Percentiles rank a stretch among this genome's conserved stretches.
Conservation (phyloP, 306 rosid genomes). For the Trichosanthes cucumerina region DNA sequence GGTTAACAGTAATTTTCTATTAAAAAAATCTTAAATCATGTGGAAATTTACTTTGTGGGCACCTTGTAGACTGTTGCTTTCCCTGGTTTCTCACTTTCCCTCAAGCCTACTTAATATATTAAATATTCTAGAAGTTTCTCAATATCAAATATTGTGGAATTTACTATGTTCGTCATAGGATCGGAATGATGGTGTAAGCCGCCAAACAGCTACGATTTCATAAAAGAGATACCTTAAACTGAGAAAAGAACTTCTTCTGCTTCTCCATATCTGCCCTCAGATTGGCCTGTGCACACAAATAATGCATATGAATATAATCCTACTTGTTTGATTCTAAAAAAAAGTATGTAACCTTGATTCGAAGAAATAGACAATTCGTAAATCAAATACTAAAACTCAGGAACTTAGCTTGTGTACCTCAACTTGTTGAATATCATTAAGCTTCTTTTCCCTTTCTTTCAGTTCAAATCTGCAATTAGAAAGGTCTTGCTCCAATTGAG, state of each 20-base stretch:
- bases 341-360: not conserved
- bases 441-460: conserved; percentile 52
- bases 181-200: not conserved
- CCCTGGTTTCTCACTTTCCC: not conserved
- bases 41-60: not conserved
- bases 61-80: not conserved
- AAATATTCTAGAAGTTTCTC: not conserved
- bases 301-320: conserved; percentile 7
- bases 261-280: conserved; percentile 54
- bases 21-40: not conserved
- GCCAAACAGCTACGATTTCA: not conserved
- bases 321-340: not conserved
- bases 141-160: not conserved
- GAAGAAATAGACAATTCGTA: not conserved
- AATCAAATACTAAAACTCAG: not conserved
- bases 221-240: conserved; percentile 40
- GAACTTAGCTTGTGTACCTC: conserved; percentile 42
- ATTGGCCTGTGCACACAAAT: conserved; percentile 41
- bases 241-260: conserved; percentile 36
- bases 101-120: not conserved
- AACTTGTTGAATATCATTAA: conserved; percentile 36
- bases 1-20: too few species aligned
- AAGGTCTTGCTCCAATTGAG: conserved; percentile 55
- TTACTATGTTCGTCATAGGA: not conserved
- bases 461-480: conserved; percentile 52